Base-by-base conservation (phyloP, 2,329 filamentous ascomycete genomes). In the Chrysosporium keratinophilum region DNA sequence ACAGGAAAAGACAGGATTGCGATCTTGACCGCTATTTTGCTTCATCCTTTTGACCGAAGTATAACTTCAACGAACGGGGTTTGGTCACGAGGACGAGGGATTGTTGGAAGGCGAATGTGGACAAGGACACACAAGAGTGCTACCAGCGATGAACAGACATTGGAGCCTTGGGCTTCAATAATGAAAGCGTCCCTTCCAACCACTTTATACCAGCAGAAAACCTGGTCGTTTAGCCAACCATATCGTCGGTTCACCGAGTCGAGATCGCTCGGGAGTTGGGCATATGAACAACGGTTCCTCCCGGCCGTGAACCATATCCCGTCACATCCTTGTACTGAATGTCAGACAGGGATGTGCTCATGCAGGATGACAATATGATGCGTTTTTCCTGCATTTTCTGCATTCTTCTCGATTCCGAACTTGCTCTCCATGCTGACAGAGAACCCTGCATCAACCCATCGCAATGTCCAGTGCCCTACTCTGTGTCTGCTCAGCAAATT, bases 21-120 rank as follows among this genome's bases (percentile, higher is more conserved):
- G 33, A 50, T 50, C 37, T 12, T 50, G 47, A 50, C 47, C 47
- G 47, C 47, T 15, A 31, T 20, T 50, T 40, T 40, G 37, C 14
- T 40, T 17, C 37, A n/a, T 40, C 37, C 14, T 40, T n/a, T 40
- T 3, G 17, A n/a, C 37, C 14, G 14, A 40, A 17, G 14, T 17
- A 40, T 40, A n/a, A 40, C 37, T n/a, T n/a, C 23, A 7, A 28
- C 23, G 23, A 28, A 28, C 23, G 23, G 7, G 23, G 23, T 28
- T 28, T 28, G 7, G 23, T 28, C 23, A 28, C 23, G 23, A 3
- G 23, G 23, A 28, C 23, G 23, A 28, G 23, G 23, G 23, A 28
- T 28, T 28, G n/a, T n/a, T n/a, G n/a, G 23, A 28, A 4, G 7
- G 23, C 7, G 23, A 28, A 28, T 28, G 23, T 4, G 23, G 23